Conservation (phyloP, 2,329 filamentous ascomycete genomes). For the Purpureocillium lavendulum region DNA sequence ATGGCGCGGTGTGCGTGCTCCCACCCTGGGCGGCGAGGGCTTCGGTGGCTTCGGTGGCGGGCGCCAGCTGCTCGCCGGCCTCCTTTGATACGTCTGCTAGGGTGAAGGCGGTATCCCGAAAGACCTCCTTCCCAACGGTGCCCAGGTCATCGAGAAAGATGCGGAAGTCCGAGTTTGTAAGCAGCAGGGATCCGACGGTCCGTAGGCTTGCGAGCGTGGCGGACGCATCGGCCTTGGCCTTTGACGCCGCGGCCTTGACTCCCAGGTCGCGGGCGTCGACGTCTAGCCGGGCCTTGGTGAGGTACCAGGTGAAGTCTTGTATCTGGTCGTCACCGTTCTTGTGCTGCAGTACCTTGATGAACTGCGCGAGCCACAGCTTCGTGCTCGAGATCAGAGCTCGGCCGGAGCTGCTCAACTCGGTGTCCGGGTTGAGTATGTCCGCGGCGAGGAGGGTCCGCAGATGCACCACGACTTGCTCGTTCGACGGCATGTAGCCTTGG, state of each 20-base stretch:
- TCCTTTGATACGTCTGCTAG: slow-evolving; percentile 68
- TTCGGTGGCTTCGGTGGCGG: slow-evolving; percentile 49
- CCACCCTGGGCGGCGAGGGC: slow-evolving; percentile 31
- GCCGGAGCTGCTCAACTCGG: slow-evolving; percentile 68
- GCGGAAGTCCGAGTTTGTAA: slow-evolving; percentile 87
- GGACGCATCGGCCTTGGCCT: slow-evolving; percentile 22
- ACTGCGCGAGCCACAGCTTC: slow-evolving; percentile 66
- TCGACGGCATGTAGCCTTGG: slow-evolving; percentile 87
- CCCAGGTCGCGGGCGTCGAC: slow-evolving; percentile 21
- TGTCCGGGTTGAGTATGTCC: slow-evolving; percentile 64
- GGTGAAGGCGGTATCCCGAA: slow-evolving; percentile 76
- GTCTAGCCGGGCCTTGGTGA: slow-evolving; percentile 61
- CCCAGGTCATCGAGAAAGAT: slow-evolving; percentile 75
- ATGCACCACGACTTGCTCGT: slow-evolving; percentile 72
- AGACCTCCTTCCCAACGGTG: slow-evolving; percentile 72
- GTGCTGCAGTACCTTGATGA: slow-evolving; percentile 72
- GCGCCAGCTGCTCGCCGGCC: slow-evolving; percentile 65
- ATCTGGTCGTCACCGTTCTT: slow-evolving; percentile 83
- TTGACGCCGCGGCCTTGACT: slow-evolving; percentile 17
- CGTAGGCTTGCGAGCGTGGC: slow-evolving; percentile 67
- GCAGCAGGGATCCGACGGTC: slow-evolving; percentile 73
- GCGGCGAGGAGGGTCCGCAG: slow-evolving; percentile 71
- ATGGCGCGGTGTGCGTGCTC: slow-evolving; percentile 27
- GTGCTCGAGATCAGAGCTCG: slow-evolving; percentile 62
- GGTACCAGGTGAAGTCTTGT: slow-evolving; percentile 85